Base-by-base conservation (phyloP, 2,329 filamentous ascomycete species). In the Coniella vitis region DNA sequence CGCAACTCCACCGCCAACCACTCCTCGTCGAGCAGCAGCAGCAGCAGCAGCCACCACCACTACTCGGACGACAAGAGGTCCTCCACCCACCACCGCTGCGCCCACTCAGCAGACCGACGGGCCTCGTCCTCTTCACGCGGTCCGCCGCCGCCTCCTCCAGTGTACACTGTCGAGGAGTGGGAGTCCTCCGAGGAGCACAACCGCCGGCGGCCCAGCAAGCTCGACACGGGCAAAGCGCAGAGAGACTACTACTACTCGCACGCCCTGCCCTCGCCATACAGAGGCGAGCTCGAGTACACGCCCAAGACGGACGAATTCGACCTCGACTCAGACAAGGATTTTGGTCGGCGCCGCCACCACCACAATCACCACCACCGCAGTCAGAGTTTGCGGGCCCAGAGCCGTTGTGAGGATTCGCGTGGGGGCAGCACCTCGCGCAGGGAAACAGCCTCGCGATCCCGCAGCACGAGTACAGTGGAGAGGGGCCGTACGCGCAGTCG, bases 201-300 rank as follows among this genome's bases (percentile, higher is more conserved):
- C 21, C 29, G 35, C 5, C 16, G 29, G 5, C 44, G 48, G 1
- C 51, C 48, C 36, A 51, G 17, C 19, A 43, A 51, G 16, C 32
- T 53, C n/a, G 45, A 53, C 32, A 53, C 51, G 19, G 44, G 22
- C 29, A 53, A 51, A 20, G 48, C 51, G 4, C 48, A 53, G 32
- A 39, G 48, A 4, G 51, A 53, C 4, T 48, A 53, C 44, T 53
- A 50, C 25, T 50, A 53, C 37, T 44, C 51, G 8, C 51, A 53
- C 40, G 48, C 51, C 4, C 48, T 53, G 1, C 51, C 51, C 3
- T 47, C 48, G 20, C 48, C 51, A 1, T 51, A 51, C 45, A 45
- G 20, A 32, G 48, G 51, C n/a, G 48, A 53, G 37, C 45, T 53
- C 29, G 51, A 53, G 41, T 53, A 53, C 48, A 51, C 48, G n/a